A percentile compares a stretch with the other conserved stretches of the same genome.
Conservation (phyloP, 768 basidiomycete species). For the Amanita phalloides region DNA sequence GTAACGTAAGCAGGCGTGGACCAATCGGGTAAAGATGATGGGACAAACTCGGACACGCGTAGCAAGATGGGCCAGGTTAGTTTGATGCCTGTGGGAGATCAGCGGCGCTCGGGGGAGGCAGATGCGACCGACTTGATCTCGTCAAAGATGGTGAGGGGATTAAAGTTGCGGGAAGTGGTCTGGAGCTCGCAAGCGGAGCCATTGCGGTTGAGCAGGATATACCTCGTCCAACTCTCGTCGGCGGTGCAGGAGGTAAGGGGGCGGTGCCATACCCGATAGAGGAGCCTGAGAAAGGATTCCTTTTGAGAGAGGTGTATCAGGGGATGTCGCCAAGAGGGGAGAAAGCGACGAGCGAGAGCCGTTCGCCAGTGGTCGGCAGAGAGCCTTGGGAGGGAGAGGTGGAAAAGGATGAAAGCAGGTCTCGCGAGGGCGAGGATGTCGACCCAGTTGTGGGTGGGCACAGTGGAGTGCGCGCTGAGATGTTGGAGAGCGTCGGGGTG, state of each 20-base stretch:
- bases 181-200: conserved; percentile 67
- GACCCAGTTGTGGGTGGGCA: conserved; percentile 74
- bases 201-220: conserved; percentile 66
- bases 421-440: conserved; percentile 58
- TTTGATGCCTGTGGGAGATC: conserved; percentile 42
- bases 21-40: conserved; percentile 1
- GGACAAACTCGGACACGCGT: conserved; percentile 52
- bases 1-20: background rate
- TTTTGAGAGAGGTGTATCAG: conserved; percentile 57
- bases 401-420: conserved; percentile 54
- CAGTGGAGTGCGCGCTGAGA: conserved; percentile 49
- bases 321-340: conserved; percentile 70
- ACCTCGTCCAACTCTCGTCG: conserved; percentile 82
- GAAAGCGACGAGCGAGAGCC: conserved; percentile 57
- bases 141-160: conserved; percentile 57
- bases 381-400: conserved; percentile 60
- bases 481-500: conserved; percentile 46
- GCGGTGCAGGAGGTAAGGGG: conserved; percentile 57
- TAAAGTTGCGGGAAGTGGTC: conserved; percentile 55
- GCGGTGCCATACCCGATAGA: conserved; percentile 63
- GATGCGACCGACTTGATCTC: conserved; percentile 54
- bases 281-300: conserved; percentile 56
- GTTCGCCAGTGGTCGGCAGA: conserved; percentile 64
- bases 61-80: conserved; percentile 53
- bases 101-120: background rate